phyloP scores from a whole-genome alignment of 1,284 basidiomycete genomes.

The Tilletiaria anomala region DNA sequence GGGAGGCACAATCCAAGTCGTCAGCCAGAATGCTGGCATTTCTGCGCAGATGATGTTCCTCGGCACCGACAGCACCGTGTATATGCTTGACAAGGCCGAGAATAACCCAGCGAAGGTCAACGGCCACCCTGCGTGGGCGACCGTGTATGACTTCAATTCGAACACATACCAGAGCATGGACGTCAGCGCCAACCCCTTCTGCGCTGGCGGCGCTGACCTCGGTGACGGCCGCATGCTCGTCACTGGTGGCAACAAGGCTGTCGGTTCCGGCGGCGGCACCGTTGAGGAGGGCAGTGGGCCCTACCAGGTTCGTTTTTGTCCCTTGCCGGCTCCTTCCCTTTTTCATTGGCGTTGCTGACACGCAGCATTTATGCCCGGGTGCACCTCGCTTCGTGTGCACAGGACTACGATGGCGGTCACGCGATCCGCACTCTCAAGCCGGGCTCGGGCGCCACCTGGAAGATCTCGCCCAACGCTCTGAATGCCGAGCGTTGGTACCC shows the following conservation, averaged over 20 bases:
- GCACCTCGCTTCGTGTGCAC: too few relatives aligned
- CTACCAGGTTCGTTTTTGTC: too few relatives aligned
- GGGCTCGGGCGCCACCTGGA: background rate
- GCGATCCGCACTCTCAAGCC: constrained; percentile 3
- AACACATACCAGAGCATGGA: constrained; percentile 16
- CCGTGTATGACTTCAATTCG: constrained; percentile 20
- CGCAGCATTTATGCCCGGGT: too few relatives aligned
- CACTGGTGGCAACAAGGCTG: constrained; percentile 27
- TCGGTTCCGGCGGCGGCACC: constrained; percentile 14
- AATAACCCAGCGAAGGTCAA: constrained; percentile 19
- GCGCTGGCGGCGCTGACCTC: constrained; percentile 25
- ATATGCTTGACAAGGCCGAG: constrained; percentile 32
- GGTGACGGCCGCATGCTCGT: constrained; percentile 24
- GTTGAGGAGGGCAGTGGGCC: constrained; percentile 10
- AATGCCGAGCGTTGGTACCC: constrained; percentile 31
- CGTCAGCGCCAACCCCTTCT: constrained; percentile 28
- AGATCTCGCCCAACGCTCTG: constrained; percentile 3
- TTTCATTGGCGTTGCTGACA: too few relatives aligned
- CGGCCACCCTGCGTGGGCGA: constrained; percentile 25
- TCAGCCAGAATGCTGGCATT: too few relatives aligned
- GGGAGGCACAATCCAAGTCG: too few relatives aligned
- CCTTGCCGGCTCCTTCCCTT: too few relatives aligned
- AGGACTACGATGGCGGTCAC: constrained; percentile 18
- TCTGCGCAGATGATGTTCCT: too few relatives aligned
- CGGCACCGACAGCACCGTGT: constrained; percentile 19